Percentiles rank a stretch among this genome's conserved stretches.
These are phyloP conservation scores for Mariannaea elegans DNA, from an alignment of 2,329 filamentous ascomycete species.

Conservation along the genomic window DNA sequence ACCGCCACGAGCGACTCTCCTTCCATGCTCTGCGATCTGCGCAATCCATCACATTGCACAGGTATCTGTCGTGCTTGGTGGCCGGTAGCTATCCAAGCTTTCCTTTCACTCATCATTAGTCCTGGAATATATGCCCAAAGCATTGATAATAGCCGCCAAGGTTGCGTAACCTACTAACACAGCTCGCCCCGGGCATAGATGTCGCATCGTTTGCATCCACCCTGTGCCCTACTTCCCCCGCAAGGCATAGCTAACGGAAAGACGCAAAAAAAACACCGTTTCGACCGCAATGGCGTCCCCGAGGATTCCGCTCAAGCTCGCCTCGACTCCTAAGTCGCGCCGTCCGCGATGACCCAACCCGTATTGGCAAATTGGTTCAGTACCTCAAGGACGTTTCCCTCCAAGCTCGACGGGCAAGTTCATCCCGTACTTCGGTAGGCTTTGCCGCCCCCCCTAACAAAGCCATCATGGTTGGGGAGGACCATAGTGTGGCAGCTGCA, in stretches of 20 bases:
- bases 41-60: slow-evolving; percentile 84
- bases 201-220: slow-evolving; percentile 91
- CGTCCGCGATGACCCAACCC: slow-evolving; percentile 77
- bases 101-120: slow-evolving; percentile 41
- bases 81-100: slow-evolving; percentile 55
- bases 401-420: slow-evolving; percentile 89
- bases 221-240: slow-evolving; percentile 93
- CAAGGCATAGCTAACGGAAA: slow-evolving; percentile 82
- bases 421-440: slow-evolving; percentile 83
- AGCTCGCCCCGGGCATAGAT: slow-evolving; percentile 60
- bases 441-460: slow-evolving; percentile 69
- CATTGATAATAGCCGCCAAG: not conserved
- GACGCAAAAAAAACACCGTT: slow-evolving; percentile 78
- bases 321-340: slow-evolving; percentile 79
- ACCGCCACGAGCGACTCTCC: slow-evolving; percentile 71
- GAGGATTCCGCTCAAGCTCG: slow-evolving; percentile 82
- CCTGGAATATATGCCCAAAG: not conserved
- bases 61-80: slow-evolving; percentile 79
- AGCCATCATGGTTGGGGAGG: slow-evolving; percentile 77
- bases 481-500: slow-evolving; percentile 75
- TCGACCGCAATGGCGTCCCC: slow-evolving; percentile 80
- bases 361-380: slow-evolving; percentile 74
- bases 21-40: slow-evolving; percentile 93
- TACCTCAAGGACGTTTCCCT: slow-evolving; percentile 90
- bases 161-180: slow-evolving; percentile 22